Base-by-base conservation (phyloP, 2,329 filamentous ascomycete genomes). In the Aspergillus sp. region DNA sequence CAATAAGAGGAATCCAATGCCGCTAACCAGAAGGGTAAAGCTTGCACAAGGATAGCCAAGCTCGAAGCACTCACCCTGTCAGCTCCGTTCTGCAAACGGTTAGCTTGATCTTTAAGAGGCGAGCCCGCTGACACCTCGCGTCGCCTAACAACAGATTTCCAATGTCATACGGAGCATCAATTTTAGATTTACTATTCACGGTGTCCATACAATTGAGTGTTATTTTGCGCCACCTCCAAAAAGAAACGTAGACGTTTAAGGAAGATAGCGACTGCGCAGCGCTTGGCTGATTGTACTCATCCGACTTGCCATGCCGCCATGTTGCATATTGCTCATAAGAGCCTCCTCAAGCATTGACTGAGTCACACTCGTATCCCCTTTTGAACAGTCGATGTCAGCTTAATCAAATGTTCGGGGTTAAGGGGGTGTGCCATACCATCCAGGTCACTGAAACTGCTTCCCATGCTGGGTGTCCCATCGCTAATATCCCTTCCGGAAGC, bases 301-400 rank as follows among this genome's bases (percentile, higher is more conserved):
- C 43, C 78, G 70, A 59, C 79, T 80, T 9, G 77, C 76, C 69
- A 80, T 76, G 6, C 75, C 75, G 15, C 76, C 77, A 52, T 84
- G 80, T 53, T 85, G 82, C 77, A 88, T 85, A 55, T 86, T 84
- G 64, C 83, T 86, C 62, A 87, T 71, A 42, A 87, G 71, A 5
- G 85, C 85, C 63, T 88, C 85, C 65, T 88, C 85, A 24, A 88
- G 73, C 3, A 85, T 85, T 13, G 83, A 86, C 65, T 87, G 84
- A 51, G 85, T 87, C 20, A 88, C 82, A 59, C 84, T 85, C 7
- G 84, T 80, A 74, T 85, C 84, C 83, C 60, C 13, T 42, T 17
- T 17, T 44, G 17, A 44, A 52, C 42, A 17, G 52, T 9, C 36
- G 59, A 52, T 57, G 55, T 56, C 15, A 53, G 36, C 44, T 9